These are phyloP conservation scores for Butyriboletus loyo DNA, from an alignment of 768 basidiomycete genomes.

Conservation along the genomic window DNA sequence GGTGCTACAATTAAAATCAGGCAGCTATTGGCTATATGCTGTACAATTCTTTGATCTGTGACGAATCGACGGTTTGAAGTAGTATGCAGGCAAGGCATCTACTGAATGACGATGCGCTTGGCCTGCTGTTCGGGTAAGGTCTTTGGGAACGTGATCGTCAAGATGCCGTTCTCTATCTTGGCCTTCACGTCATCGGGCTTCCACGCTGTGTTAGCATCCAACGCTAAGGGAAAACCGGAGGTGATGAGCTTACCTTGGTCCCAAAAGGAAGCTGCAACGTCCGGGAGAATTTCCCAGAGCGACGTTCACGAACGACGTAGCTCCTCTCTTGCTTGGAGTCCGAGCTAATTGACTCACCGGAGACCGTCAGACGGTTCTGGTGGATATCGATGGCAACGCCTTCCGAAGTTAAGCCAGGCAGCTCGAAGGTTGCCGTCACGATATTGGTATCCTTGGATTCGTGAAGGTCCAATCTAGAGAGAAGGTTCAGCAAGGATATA, in stretches of 20 bases:
- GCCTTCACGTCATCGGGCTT: slow-evolving; percentile 49
- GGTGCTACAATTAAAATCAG: background rate
- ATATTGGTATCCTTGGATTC: slow-evolving; percentile 39
- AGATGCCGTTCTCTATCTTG: slow-evolving; percentile 44
- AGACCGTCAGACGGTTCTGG: slow-evolving; percentile 45
- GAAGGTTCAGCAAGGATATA: background rate
- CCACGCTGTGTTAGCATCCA: background rate
- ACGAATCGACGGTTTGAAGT: too few relatives aligned
- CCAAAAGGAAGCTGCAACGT: slow-evolving; percentile 46
- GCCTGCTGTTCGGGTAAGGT: slow-evolving; percentile 37
- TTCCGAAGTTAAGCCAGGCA: slow-evolving; percentile 52
- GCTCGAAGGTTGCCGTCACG: slow-evolving; percentile 53
- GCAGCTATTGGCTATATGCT: background rate
- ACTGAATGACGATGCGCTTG: slow-evolving; percentile 35
- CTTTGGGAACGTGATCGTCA: slow-evolving; percentile 51
- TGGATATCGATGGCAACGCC: slow-evolving; percentile 47
- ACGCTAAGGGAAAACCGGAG: background rate
- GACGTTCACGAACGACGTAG: slow-evolving; percentile 44
- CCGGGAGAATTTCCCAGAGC: slow-evolving; percentile 44
- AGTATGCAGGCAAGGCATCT: background rate
- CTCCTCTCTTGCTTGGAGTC: slow-evolving; percentile 33
- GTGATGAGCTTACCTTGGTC: slow-evolving; percentile 36
- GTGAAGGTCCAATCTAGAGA: slow-evolving; percentile 43
- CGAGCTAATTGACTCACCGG: slow-evolving; percentile 38
- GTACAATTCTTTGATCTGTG: too few relatives aligned